Evolutionary conservation across 73 alveolate species (phyloP).

Genomic region (Tetrahymena malaccensis): DNA sequence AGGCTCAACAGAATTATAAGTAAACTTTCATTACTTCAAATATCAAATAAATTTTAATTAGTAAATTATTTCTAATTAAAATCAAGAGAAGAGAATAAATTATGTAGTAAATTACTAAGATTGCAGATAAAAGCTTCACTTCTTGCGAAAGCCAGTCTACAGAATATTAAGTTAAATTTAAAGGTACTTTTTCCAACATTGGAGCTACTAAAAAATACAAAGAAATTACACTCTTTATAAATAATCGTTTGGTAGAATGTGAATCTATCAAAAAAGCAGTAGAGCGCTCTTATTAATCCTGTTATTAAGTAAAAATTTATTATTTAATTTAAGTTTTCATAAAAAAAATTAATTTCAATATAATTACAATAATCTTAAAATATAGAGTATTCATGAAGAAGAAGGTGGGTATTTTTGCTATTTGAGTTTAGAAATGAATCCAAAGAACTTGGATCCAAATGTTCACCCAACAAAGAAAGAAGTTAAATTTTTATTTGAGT

Average conservation of each 20-base stretch:
- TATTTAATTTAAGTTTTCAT: constrained; percentile 1
- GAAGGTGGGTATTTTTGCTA: constrained; percentile 59
- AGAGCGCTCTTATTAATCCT: constrained; percentile 35
- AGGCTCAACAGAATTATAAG: not conserved
- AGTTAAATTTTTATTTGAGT: constrained; percentile 63
- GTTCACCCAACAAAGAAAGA: constrained; percentile 83
- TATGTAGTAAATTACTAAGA: not conserved
- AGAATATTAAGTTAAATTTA: not conserved
- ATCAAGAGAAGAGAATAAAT: not conserved
- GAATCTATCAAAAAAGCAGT: constrained; percentile 53
- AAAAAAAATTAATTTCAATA: not conserved
- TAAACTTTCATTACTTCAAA: not conserved
- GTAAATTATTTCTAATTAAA: not conserved
- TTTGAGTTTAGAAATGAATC: constrained; percentile 46
- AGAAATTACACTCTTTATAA: constrained; percentile 57
- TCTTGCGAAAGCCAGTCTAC: not conserved
- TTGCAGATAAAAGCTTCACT: not conserved
- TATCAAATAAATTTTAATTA: not conserved
- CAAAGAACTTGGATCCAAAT: constrained; percentile 70
- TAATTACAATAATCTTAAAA: no score
- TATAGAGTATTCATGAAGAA: not conserved
- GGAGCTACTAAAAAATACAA: constrained; percentile 33
- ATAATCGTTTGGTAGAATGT: constrained; percentile 67
- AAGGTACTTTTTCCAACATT: not conserved
- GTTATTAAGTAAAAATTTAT: constrained; percentile 6